phyloP scores from a whole-genome alignment of 345 rosid species.

The Trapa bicornis region DNA sequence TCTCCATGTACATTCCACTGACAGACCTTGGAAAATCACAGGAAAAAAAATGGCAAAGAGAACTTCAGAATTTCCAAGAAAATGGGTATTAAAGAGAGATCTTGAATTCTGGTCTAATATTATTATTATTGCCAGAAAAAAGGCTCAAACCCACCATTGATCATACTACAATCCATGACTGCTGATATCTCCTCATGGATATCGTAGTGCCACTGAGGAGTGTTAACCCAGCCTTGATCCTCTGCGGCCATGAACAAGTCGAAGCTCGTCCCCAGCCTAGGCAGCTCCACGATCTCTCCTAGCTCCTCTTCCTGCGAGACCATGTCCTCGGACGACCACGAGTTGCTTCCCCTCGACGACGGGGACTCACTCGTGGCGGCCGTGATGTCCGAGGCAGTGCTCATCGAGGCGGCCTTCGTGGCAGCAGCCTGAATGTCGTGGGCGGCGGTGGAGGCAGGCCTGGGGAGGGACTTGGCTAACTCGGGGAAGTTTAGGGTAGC shows the following conservation, averaged over 20 bases:
- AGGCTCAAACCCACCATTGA: slow-evolving; percentile 5
- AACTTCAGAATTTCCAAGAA: neutral
- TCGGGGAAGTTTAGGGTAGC: slow-evolving; percentile 51
- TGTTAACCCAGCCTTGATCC: slow-evolving; percentile 5
- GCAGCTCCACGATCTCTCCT: slow-evolving; percentile 31
- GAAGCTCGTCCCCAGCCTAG: slow-evolving; percentile 19
- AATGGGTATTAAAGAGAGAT: neutral
- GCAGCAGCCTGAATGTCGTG: slow-evolving; percentile 47
- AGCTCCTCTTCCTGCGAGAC: slow-evolving; percentile 17
- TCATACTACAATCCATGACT: slow-evolving; percentile 1
- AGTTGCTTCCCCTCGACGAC: neutral
- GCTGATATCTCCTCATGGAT: slow-evolving; percentile 2
- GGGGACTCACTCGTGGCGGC: slow-evolving; percentile 4
- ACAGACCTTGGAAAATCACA: too few species aligned
- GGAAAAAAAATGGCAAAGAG: too few species aligned
- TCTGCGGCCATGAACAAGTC: slow-evolving; percentile 6
- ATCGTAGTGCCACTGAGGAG: neutral
- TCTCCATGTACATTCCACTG: too few species aligned
- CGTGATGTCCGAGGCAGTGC: neutral
- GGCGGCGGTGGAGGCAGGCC: slow-evolving; percentile 33
- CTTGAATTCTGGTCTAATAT: neutral
- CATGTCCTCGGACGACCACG: neutral
- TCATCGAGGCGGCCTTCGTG: slow-evolving; percentile 38
- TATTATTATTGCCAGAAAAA: neutral
- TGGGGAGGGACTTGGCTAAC: slow-evolving; percentile 30